Evolutionary conservation across 306 rosid genomes (phyloP), one percentile per base, ranked within the genome.

Genomic region (Arachis hypogaea): DNA sequence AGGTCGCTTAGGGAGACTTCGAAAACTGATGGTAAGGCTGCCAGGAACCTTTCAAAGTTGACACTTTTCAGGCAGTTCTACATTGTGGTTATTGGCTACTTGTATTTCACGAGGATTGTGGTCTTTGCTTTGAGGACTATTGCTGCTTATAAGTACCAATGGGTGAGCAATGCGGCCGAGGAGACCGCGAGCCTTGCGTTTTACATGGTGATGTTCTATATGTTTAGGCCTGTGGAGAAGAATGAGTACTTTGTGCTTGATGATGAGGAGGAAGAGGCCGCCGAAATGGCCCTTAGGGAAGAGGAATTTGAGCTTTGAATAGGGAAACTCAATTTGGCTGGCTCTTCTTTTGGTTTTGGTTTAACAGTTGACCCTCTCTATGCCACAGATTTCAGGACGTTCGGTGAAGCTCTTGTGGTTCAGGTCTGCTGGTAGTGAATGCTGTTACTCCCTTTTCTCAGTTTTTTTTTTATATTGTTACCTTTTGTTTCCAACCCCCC

Each of bases 211-310:
- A 93, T 93, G 88, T 93, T 93, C 86, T 89, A 93, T 59, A 93
- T 91, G 97, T 93, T 91, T 63, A 89, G 98, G 82, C 98, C 98
- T 1, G 90, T 88, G 80, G 93, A 85, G 94, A 88, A 55, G 80
- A 88, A 94, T 54, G 96, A 91, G 78, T 94, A 92, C 86, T 88
- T 92, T 38, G 85, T 82, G 50, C 89, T 94, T n/a, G 98, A 94
- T 18, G 96, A 86, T 73, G 97, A 91, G 86, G 98, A 94, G 50
- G 97, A 94, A 67, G 98, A 89, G 77, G 95, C 96, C 1, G 98
- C 96, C 0, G 97, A 94, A 69, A 8, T 89, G 77, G 95, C 98
- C 41, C 96, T 88, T 3, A 81, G 81, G 84, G 94, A 91, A 33
- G 98, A 89, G 69, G 95, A 91, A 45, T 92, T 92, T 54, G 94